Conservation (phyloP, 495 filamentous ascomycete species). For the Parathielavia hyrcaniae region DNA sequence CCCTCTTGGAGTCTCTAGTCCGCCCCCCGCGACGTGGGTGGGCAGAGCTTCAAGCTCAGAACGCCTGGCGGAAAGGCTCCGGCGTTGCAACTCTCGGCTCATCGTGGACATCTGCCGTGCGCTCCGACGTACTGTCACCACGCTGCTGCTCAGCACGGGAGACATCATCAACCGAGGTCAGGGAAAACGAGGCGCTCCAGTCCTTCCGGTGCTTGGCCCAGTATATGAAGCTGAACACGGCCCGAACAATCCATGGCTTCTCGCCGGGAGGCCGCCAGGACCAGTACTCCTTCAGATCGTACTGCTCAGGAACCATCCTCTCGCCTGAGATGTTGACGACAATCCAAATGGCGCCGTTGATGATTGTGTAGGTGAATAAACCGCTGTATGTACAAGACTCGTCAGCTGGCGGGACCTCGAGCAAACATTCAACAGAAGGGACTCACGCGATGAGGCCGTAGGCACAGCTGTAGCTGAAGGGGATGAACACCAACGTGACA, state of each 20-base stretch:
- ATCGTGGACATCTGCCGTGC: neutral
- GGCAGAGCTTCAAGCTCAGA: neutral
- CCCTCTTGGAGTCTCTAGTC: no score
- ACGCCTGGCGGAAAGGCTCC: conserved; percentile 3
- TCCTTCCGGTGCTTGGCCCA: conserved; percentile 16
- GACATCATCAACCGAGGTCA: conserved; percentile 8
- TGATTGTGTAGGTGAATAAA: conserved; percentile 61
- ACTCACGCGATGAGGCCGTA: conserved; percentile 67
- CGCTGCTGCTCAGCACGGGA: neutral
- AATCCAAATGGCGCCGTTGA: conserved; percentile 60
- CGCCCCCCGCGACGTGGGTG: no score
- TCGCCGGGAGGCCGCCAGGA: conserved; percentile 48
- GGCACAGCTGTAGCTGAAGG: conserved; percentile 73
- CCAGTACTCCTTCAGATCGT: conserved; percentile 70
- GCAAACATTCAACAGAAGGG: neutral
- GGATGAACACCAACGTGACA: conserved; percentile 71
- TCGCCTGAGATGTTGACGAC: conserved; percentile 50
- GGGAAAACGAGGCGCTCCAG: conserved; percentile 13
- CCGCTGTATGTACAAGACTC: conserved; percentile 42
- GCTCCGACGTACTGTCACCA: neutral
- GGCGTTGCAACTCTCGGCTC: neutral
- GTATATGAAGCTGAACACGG: conserved; percentile 12
- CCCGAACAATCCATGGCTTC: conserved; percentile 33
- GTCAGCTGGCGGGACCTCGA: conserved; percentile 18
- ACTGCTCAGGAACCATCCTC: conserved; percentile 60